Base-by-base conservation (phyloP, 352 stramenopile species). In the Globisporangium paddicum region DNA sequence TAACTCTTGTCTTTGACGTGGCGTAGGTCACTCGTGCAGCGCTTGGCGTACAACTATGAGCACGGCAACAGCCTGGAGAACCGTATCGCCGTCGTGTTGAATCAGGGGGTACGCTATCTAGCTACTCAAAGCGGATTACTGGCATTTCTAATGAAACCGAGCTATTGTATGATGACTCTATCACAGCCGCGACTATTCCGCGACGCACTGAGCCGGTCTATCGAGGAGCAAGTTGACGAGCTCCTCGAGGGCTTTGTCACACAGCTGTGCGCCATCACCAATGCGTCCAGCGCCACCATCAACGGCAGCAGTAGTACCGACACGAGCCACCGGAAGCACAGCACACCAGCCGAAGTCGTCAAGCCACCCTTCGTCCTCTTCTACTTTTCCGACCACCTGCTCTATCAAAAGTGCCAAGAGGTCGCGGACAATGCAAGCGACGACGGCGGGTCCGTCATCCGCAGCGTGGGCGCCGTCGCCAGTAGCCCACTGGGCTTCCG, bases 1-100 rank as follows among this genome's bases (percentile, higher is more conserved):
- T n/a, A n/a, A n/a, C n/a, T n/a, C n/a, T n/a, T n/a, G n/a, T n/a
- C n/a, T n/a, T n/a, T n/a, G n/a, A n/a, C n/a, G n/a, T n/a, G n/a
- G 16, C 10, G 0, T 21, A 87, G 77, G 44, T 77, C 63, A 32
- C 35, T 86, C 7, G 64, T 71, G 7, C 45, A 38, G 13, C 71
- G 67, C 35, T 48, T 83, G 35, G 78, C 78, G 0, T 70, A 61
- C 58, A 72, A 83, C 48, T 86, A 84, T 54, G 78, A 88, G 44
- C 66, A 62, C 25, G 41, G 57, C 5, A 59, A 69, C 21, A 67
- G 35, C 14, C 18, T 64, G 3, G 69, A 82, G 25, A 60, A 65
- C 40, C 62, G 66, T 23, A 64, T 72, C 21, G 64, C 60, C 42
- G 48, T 58, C 7, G 28, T 49, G 2, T 55, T 73, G 19, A 75